Conservation (phyloP, 495 filamentous ascomycete species). For the Chaetomium tenue region DNA sequence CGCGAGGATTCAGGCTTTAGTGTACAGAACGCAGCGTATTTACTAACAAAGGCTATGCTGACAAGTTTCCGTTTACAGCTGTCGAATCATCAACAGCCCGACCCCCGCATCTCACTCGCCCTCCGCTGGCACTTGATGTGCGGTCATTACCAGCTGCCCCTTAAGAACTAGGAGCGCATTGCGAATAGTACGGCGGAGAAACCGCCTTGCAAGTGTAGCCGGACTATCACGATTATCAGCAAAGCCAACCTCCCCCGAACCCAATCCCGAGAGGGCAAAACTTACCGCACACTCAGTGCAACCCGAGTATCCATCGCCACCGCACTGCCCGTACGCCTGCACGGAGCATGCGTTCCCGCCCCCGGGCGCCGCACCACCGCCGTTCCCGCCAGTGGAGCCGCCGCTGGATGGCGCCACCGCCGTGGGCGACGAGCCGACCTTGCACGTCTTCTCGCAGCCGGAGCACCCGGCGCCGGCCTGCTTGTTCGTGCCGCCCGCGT, state of each 20-base stretch:
- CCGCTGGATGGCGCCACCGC: conserved; percentile 21
- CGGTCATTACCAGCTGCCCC: background rate
- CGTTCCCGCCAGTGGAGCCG: background rate
- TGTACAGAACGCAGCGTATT: background rate
- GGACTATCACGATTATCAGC: conserved; percentile 15
- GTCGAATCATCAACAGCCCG: background rate
- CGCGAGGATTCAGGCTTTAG: background rate
- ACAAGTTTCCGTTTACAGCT: background rate
- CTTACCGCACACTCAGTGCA: conserved; percentile 44
- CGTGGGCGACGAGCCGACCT: conserved; percentile 37
- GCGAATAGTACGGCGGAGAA: conserved; percentile 41
- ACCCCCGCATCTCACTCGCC: background rate
- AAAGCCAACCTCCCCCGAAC: background rate
- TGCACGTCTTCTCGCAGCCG: conserved; percentile 44
- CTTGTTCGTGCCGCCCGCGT: conserved; percentile 39
- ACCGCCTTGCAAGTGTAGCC: conserved; percentile 35
- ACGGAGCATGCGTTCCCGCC: conserved; percentile 32
- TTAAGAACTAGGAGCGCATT: conserved; percentile 34
- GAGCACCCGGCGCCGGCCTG: conserved; percentile 37
- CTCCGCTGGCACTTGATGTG: background rate
- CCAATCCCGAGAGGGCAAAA: conserved; percentile 4
- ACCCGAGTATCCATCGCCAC: conserved; percentile 43
- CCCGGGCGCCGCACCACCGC: conserved; percentile 10
- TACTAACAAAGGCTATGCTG: conserved; percentile 6
- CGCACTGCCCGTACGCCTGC: conserved; percentile 46